Evolutionary conservation across 2,329 filamentous ascomycete genomes (phyloP).

Genomic region (Fusarium nelsonii): DNA sequence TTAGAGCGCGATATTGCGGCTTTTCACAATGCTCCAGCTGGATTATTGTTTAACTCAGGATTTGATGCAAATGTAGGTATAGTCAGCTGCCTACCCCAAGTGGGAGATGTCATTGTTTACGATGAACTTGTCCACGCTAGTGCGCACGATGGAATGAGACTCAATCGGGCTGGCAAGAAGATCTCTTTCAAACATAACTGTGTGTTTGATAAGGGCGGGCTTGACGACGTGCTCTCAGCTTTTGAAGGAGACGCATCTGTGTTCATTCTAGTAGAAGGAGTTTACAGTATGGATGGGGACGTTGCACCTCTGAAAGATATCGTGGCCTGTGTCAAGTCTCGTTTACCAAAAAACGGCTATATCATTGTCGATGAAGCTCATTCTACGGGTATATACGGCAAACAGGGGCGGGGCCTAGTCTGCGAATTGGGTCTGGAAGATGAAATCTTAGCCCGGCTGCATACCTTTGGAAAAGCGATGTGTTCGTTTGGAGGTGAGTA

Average conservation of each 20-base stretch:
- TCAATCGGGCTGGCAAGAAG: conserved; percentile 66
- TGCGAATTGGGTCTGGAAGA: conserved; percentile 67
- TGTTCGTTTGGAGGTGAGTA: conserved; percentile 75
- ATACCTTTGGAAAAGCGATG: conserved; percentile 77
- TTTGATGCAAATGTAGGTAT: conserved; percentile 76
- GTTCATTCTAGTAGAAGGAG: conserved; percentile 76
- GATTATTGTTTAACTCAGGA: conserved; percentile 69
- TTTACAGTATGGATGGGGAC: conserved; percentile 90
- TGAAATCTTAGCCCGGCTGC: conserved; percentile 68
- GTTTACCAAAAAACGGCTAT: conserved; percentile 71
- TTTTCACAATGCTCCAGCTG: conserved; percentile 61
- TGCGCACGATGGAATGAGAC: conserved; percentile 80
- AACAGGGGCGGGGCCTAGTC: conserved; percentile 68
- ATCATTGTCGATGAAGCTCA: conserved; percentile 78
- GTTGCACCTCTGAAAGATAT: conserved; percentile 73
- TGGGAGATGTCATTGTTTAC: conserved; percentile 73
- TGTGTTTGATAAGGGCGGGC: conserved; percentile 49
- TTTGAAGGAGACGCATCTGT: conserved; percentile 62
- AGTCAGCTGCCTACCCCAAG: conserved; percentile 70
- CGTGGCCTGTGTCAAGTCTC: conserved; percentile 65
- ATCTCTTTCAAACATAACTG: conserved; percentile 70
- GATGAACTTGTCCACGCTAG: conserved; percentile 84
- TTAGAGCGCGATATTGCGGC: conserved; percentile 62
- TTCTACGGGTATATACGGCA: conserved; percentile 71
- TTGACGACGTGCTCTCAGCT: conserved; percentile 50